Base-by-base conservation (phyloP, 768 basidiomycete species). In the Hypholoma fasciculare region DNA sequence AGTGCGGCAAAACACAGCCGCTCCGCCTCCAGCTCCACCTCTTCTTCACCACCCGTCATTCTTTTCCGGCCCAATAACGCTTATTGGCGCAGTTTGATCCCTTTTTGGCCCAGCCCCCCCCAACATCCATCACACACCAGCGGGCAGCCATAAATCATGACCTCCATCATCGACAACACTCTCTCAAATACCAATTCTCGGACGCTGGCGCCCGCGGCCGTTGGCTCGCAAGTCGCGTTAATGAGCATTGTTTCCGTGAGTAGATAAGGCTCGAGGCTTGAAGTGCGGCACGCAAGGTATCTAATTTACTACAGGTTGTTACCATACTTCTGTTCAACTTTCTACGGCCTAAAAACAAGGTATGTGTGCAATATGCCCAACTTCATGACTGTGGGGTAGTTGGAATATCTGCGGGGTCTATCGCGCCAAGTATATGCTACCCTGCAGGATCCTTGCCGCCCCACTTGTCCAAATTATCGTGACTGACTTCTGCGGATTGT, bases 341-440 rank as follows among this genome's bases (percentile, higher is more conserved):
- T 54, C 71, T 98, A 49, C 87, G 96, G 38, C 96, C 96, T 12
- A 86, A 87, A 64, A 96, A 97, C 79, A 94, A 92, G 82, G 90
- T 87, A 66, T 39, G 71, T 65, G n/a, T 13, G 9, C 42, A 46
- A 27, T 17, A 17, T 19, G 12, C 30, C 2, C 23, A 26, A n/a
- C 6, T 27, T 5, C 13, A 30, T 49, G 27, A 16, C 20, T 14
- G 23, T 9, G 17, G 16, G 13, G 13, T 6, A 42, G 17, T 7
- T 42, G 40, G 13, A 16, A 14, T 42, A 17, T 42, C 40, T 42
- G 17, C 40, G 40, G 40, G 13, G 40, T 17, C 7, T 12, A 16
- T 42, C 11, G 13, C 40, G 40, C 40, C 40, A 17, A 17, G 40
- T 42, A 42, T 42, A 42, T 42, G 9, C 30, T 34, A 9, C 30